Evolutionary conservation across 75 land plant species (phyloP).

Genomic region (Cupressus sempervirens): DNA sequence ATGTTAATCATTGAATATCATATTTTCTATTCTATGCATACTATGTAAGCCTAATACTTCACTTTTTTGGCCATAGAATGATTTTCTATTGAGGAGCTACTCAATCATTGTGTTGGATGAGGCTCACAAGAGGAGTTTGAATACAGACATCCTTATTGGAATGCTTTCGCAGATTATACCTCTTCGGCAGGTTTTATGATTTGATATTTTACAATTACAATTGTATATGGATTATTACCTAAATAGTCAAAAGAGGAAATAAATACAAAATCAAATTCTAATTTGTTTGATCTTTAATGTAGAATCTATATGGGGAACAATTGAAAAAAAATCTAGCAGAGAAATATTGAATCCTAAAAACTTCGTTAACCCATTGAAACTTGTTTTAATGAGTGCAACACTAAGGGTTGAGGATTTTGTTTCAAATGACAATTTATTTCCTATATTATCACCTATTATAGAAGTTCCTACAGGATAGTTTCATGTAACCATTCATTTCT

Average conservation of each 20-base stretch:
- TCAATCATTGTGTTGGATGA: constrained; percentile 93
- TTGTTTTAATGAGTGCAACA: constrained; percentile 98
- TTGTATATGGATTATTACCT: neutral
- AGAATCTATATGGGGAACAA: constrained; percentile 57
- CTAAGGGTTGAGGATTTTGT: constrained; percentile 88
- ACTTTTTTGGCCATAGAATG: constrained; percentile 50
- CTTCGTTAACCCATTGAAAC: constrained; percentile 61
- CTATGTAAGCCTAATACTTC: constrained; percentile 9
- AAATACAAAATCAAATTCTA: neutral
- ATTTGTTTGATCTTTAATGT: constrained; percentile 12
- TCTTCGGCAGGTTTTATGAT: constrained; percentile 61
- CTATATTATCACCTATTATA: constrained; percentile 68
- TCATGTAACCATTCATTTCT: constrained; percentile 91
- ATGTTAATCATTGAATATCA: neutral
- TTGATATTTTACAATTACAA: neutral
- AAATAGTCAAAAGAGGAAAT: neutral
- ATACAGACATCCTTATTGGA: constrained; percentile 96
- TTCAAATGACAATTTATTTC: constrained; percentile 61
- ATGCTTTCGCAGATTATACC: constrained; percentile 84
- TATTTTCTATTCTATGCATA: neutral
- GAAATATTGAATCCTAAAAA: constrained; percentile 22
- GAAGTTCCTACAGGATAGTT: constrained; percentile 86
- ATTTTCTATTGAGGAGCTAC: constrained; percentile 74
- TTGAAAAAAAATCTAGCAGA: constrained; percentile 37
- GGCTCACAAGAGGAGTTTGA: constrained; percentile 97